Percentiles rank a stretch among this genome's conserved stretches.
phyloP scores from a whole-genome alignment of 2,329 filamentous ascomycete genomes.

The Westerdykella aurantiaca region DNA sequence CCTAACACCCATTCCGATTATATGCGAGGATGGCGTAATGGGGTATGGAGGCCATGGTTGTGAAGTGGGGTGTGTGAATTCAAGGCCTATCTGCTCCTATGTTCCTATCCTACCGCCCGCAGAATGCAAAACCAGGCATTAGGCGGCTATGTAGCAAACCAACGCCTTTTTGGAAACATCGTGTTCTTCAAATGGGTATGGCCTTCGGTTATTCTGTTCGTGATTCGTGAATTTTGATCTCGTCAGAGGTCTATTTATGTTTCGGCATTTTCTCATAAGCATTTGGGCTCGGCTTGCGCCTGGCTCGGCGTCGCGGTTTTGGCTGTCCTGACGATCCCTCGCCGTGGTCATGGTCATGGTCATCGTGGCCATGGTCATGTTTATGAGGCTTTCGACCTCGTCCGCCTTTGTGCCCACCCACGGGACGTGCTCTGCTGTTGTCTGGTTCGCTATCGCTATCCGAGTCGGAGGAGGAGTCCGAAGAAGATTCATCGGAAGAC shows the following conservation, averaged over 20 bases:
- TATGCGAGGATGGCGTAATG: too few relatives aligned
- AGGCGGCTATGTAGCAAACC: not conserved
- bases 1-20: too few relatives aligned
- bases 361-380: slow-evolving; percentile 31
- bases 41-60: too few relatives aligned
- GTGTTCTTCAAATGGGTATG: not conserved
- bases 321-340: slow-evolving; percentile 28
- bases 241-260: slow-evolving; percentile 18
- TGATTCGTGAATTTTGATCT: not conserved
- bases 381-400: slow-evolving; percentile 21
- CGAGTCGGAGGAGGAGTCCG: slow-evolving; percentile 50
- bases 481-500: slow-evolving; percentile 63
- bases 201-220: not conserved
- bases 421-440: slow-evolving; percentile 44
- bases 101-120: too few relatives aligned
- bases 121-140: too few relatives aligned
- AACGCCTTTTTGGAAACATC: not conserved
- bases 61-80: too few relatives aligned
- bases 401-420: slow-evolving; percentile 21
- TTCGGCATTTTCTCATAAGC: slow-evolving; percentile 74
- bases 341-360: slow-evolving; percentile 32
- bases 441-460: slow-evolving; percentile 52
- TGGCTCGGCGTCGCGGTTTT: slow-evolving; percentile 38
- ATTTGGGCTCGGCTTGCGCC: slow-evolving; percentile 63
- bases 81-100: too few relatives aligned